phyloP scores from a whole-genome alignment of 805 yeast species.

The Candida insectalens region DNA sequence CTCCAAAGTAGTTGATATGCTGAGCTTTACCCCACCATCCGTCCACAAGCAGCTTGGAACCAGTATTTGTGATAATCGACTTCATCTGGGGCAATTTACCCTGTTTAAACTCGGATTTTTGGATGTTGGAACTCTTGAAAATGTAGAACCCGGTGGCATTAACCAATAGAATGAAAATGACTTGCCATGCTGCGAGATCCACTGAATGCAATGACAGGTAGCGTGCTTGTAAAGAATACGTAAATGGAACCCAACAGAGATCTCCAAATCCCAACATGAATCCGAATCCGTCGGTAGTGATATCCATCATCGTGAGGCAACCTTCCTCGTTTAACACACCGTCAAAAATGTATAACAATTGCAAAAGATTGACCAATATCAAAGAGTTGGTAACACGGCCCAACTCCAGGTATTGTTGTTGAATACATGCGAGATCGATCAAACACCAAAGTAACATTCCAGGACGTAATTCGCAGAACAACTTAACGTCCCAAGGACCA shows the following conservation, averaged over 20 bases:
- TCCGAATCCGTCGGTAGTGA: slow-evolving; percentile 94
- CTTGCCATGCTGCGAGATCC: slow-evolving; percentile 35
- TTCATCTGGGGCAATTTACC: slow-evolving; percentile 64
- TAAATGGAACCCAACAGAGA: slow-evolving; percentile 83
- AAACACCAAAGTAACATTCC: slow-evolving; percentile 84
- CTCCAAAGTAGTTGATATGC: slow-evolving; percentile 93
- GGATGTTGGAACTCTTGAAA: slow-evolving; percentile 76
- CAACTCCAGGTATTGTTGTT: slow-evolving; percentile 58
- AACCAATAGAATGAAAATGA: slow-evolving; percentile 32
- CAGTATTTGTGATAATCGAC: slow-evolving; percentile 62
- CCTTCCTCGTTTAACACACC: slow-evolving; percentile 92
- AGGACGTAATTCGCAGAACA: slow-evolving; percentile 90
- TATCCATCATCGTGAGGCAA: slow-evolving; percentile 86
- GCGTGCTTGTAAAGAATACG: slow-evolving; percentile 80
- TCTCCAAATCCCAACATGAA: slow-evolving; percentile 96
- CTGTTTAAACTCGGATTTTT: slow-evolving; percentile 74
- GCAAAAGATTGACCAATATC: slow-evolving; percentile 56
- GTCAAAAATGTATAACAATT: slow-evolving; percentile 78
- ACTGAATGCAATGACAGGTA: slow-evolving; percentile 60
- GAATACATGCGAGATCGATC: slow-evolving; percentile 69
- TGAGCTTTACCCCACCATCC: slow-evolving; percentile 97
- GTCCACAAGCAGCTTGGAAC: slow-evolving; percentile 71
- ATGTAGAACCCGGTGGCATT: slow-evolving; percentile 59
- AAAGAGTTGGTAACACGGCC: slow-evolving; percentile 67
- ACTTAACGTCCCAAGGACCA: slow-evolving; percentile 77